These are phyloP conservation scores for Globisporangium emineosum DNA, from an alignment of 352 stramenopile species.

Conservation along the genomic window DNA sequence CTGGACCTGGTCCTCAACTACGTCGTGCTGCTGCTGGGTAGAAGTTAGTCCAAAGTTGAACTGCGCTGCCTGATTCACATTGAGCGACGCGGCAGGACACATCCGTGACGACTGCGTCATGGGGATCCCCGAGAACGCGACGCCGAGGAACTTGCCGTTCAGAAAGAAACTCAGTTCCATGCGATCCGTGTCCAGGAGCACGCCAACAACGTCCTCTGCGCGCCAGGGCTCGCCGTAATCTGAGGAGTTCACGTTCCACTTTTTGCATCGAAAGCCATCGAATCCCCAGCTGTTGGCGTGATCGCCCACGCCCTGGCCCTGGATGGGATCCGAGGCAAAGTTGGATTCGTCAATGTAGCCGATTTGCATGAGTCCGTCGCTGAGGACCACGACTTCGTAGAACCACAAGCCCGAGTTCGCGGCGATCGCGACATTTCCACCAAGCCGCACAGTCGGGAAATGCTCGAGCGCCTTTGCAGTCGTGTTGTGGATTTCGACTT, in stretches of 20 bases:
- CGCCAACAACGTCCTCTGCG: conserved; percentile 80
- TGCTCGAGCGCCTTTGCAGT: conserved; percentile 61
- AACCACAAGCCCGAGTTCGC: conserved; percentile 79
- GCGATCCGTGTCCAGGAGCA: conserved; percentile 82
- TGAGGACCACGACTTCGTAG: conserved; percentile 89
- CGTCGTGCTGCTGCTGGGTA: not conserved
- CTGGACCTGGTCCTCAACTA: not conserved
- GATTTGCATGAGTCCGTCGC: conserved; percentile 92
- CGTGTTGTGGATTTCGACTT: conserved; percentile 58
- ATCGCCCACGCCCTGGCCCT: conserved; percentile 91
- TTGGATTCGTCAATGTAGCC: conserved; percentile 89
- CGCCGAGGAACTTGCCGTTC: conserved; percentile 88
- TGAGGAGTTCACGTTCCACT: conserved; percentile 83
- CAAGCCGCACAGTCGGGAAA: conserved; percentile 76
- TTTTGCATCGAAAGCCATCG: conserved; percentile 86
- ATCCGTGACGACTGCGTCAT: conserved; percentile 46
- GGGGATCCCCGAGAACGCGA: conserved; percentile 68
- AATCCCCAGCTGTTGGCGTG: conserved; percentile 89
- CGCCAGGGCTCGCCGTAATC: conserved; percentile 87
- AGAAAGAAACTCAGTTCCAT: conserved; percentile 88
- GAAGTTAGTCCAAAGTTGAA: conserved; percentile 72
- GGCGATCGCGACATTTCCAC: conserved; percentile 36
- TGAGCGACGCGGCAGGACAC: conserved; percentile 83
- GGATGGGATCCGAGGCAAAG: conserved; percentile 79
- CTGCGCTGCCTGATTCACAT: conserved; percentile 68